A percentile compares a stretch with the other conserved stretches of the same genome.
These are phyloP conservation scores for Asterochloris sp. DNA, from an alignment of 139 green algal genomes.

Conservation along the genomic window DNA sequence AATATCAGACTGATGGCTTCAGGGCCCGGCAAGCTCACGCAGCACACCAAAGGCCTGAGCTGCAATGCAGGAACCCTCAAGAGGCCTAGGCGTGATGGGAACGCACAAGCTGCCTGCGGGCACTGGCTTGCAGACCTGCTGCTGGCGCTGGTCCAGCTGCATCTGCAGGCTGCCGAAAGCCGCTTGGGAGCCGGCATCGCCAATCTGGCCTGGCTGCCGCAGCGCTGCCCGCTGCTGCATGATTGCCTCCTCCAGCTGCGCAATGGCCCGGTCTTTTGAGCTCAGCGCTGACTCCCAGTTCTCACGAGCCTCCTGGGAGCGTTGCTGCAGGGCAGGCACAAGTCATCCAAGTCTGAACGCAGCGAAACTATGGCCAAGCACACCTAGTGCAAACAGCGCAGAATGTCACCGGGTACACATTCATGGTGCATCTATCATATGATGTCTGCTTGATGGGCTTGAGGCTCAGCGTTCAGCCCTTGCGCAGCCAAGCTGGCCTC, in stretches of 20 bases:
- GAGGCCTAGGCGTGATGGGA: background rate
- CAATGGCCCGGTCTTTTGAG: conserved; percentile 62
- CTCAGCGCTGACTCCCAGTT: conserved; percentile 65
- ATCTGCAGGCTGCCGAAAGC: conserved; percentile 5
- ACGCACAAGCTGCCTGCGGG: background rate
- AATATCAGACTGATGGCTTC: background rate
- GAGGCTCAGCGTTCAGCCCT: background rate
- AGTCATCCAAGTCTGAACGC: background rate
- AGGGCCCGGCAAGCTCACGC: background rate
- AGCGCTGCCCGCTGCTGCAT: conserved; percentile 15
- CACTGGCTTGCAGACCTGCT: background rate
- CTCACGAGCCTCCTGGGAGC: conserved; percentile 53
- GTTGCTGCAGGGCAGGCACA: conserved; percentile 31
- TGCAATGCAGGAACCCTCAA: background rate
- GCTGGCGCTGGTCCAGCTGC: conserved; percentile 1
- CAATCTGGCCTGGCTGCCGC: background rate
- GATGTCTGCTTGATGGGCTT: background rate
- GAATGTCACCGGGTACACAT: background rate
- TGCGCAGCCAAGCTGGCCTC: background rate
- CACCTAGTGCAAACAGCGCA: background rate
- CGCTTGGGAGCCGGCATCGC: background rate
- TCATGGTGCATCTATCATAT: background rate
- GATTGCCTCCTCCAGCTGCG: conserved; percentile 63
- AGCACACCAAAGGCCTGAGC: background rate
- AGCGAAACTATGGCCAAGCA: too few relatives aligned